Percentiles rank a stretch among this genome's conserved stretches.
Conservation (phyloP, 495 filamentous ascomycete species). For the Penicillium arizonense region DNA sequence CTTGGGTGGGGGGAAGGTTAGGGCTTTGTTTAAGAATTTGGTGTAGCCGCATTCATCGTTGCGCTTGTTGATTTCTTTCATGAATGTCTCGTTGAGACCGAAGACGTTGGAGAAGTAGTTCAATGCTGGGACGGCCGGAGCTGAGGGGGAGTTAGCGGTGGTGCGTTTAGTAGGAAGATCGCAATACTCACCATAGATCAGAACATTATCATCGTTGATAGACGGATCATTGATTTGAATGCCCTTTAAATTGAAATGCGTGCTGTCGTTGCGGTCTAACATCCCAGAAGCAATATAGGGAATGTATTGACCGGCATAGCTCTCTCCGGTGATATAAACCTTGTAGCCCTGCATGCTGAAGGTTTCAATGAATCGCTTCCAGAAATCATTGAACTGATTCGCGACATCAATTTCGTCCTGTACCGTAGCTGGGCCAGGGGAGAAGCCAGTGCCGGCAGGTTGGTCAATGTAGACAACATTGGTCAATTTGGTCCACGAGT, state of each 20-base stretch:
- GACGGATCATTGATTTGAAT: conserved; percentile 70
- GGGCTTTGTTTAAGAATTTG: conserved; percentile 56
- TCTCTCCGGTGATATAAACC: conserved; percentile 69
- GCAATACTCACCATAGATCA: conserved; percentile 29
- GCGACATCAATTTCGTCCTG: conserved; percentile 64
- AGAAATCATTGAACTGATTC: conserved; percentile 67
- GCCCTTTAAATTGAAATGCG: conserved; percentile 64
- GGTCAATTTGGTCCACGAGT: conserved; percentile 70
- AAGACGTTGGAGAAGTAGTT: conserved; percentile 62
- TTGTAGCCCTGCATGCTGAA: conserved; percentile 62
- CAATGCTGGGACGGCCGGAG: conserved; percentile 60
- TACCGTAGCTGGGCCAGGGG: conserved; percentile 59
- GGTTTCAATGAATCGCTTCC: conserved; percentile 65
- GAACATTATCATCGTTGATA: conserved; percentile 48
- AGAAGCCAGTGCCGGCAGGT: conserved; percentile 74
- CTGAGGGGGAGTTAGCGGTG: conserved; percentile 19
- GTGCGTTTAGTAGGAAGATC: not conserved
- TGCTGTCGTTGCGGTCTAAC: conserved; percentile 64
- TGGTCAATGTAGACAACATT: conserved; percentile 78
- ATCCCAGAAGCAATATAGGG: conserved; percentile 78
- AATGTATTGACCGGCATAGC: conserved; percentile 74
- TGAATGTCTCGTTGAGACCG: conserved; percentile 65
- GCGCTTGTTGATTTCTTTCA: conserved; percentile 51
- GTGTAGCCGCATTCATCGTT: conserved; percentile 65
- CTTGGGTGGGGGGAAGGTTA: conserved; percentile 66